Percentiles rank a stretch among this genome's conserved stretches.
Conservation (phyloP, 768 basidiomycete species). For the Hemileccinum impolitum region DNA sequence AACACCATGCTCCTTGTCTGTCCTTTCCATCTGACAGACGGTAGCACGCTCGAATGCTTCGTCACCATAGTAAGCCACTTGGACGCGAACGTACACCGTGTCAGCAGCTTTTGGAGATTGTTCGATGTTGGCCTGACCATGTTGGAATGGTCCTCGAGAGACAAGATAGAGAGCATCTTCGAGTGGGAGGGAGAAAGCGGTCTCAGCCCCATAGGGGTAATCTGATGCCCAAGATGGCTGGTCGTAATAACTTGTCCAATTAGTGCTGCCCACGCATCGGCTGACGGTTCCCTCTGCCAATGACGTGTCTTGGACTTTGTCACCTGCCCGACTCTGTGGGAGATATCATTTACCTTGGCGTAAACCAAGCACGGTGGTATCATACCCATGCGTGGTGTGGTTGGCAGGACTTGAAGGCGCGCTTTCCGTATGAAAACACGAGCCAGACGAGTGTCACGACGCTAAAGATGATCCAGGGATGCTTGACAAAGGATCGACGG, state of each 20-base stretch:
- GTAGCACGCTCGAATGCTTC: slow-evolving; percentile 19
- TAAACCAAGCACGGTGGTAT: not conserved
- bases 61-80: slow-evolving; percentile 22
- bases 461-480: slow-evolving; percentile 7
- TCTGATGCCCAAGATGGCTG: slow-evolving; percentile 20
- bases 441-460: slow-evolving; percentile 12
- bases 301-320: not conserved
- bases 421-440: slow-evolving; percentile 5
- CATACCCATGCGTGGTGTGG: slow-evolving; percentile 9
- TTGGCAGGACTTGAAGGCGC: not conserved
- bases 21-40: slow-evolving; percentile 30
- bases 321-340: slow-evolving; percentile 5
- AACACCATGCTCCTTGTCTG: slow-evolving; percentile 24
- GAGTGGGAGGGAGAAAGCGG: slow-evolving; percentile 29
- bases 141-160: slow-evolving; percentile 28
- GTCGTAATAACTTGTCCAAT: slow-evolving; percentile 25
- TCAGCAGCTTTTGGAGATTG: slow-evolving; percentile 29
- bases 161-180: slow-evolving; percentile 29
- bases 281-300: slow-evolving; percentile 2
- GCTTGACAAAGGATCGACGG: slow-evolving; percentile 9
- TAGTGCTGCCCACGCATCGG: slow-evolving; percentile 15
- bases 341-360: not conserved
- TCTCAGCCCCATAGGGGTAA: slow-evolving; percentile 25
- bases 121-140: slow-evolving; percentile 27
- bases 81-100: slow-evolving; percentile 27